phyloP scores from a whole-genome alignment of 345 rosid species.

The Pseudoturritis turrita region DNA sequence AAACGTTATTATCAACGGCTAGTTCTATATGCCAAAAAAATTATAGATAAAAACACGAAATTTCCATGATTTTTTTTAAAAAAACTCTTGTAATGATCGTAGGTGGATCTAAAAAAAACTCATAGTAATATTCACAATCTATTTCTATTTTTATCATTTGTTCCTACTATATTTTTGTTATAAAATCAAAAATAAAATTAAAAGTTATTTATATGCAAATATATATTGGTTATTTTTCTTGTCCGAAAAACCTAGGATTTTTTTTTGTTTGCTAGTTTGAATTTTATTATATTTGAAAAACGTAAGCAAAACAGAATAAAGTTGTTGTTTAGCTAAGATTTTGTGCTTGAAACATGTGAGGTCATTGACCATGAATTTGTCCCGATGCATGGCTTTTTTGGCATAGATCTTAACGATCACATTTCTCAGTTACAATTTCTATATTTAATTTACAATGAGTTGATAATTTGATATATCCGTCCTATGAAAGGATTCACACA shows the following conservation, averaged over 20 bases:
- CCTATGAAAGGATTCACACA: not conserved
- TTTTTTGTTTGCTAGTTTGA: not conserved
- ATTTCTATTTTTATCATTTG: not conserved
- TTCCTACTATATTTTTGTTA: not conserved
- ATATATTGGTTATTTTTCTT: not conserved
- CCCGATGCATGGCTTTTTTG: constrained; percentile 6
- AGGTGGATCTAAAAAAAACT: not conserved
- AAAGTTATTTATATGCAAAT: not conserved
- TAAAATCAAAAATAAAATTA: not conserved
- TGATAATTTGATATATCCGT: not conserved
- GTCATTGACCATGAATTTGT: not conserved
- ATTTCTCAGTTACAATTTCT: not conserved
- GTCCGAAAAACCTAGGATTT: not conserved
- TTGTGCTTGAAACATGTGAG: constrained; percentile 20
- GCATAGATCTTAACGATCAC: constrained; percentile 19
- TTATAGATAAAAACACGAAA: too few species aligned
- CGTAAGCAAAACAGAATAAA: constrained; percentile 12
- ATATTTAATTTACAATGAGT: not conserved
- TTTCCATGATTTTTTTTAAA: too few species aligned
- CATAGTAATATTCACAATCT: not conserved
- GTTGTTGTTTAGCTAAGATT: not conserved
- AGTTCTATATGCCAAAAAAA: too few species aligned
- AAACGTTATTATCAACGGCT: too few species aligned
- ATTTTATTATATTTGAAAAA: not conserved
- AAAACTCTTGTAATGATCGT: too few species aligned